Conservation (phyloP, 768 basidiomycete genomes). For the Calocybe cyanea region DNA sequence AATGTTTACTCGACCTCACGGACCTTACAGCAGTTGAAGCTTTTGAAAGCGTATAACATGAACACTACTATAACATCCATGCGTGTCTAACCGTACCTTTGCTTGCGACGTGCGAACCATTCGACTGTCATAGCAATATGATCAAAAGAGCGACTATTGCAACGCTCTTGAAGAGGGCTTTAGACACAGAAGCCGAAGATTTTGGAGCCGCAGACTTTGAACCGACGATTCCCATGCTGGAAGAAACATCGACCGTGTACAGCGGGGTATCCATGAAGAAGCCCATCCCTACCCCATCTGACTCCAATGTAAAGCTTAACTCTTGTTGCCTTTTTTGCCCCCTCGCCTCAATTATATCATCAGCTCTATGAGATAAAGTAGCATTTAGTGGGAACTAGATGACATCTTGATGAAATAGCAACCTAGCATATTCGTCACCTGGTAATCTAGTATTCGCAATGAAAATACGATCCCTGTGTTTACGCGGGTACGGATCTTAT, state of each 20-base stretch:
- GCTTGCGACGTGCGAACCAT: no score
- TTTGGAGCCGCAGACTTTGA: background rate
- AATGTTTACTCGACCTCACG: no score
- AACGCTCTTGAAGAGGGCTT: no score
- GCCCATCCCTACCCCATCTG: conserved; percentile 7
- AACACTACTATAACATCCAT: no score
- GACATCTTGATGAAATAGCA: no score
- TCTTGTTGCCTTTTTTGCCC: conserved; percentile 4
- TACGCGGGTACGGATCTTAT: conserved; percentile 9
- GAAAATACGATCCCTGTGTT: conserved; percentile 9
- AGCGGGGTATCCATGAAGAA: conserved; percentile 14
- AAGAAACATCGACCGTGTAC: conserved; percentile 10
- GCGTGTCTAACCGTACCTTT: no score
- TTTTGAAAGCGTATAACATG: no score
- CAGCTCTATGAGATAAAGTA: no score
- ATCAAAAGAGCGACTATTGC: no score
- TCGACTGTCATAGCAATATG: no score
- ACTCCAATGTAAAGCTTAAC: conserved; percentile 9
- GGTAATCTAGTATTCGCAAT: conserved; percentile 12
- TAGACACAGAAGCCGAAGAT: background rate
- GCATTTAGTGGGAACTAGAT: no score
- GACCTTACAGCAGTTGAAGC: no score
- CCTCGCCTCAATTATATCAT: background rate
- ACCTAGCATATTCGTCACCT: conserved; percentile 12
- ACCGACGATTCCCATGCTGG: conserved; percentile 6